phyloP scores from a whole-genome alignment of 768 basidiomycete genomes.

The Stropharia rugosoannulata region DNA sequence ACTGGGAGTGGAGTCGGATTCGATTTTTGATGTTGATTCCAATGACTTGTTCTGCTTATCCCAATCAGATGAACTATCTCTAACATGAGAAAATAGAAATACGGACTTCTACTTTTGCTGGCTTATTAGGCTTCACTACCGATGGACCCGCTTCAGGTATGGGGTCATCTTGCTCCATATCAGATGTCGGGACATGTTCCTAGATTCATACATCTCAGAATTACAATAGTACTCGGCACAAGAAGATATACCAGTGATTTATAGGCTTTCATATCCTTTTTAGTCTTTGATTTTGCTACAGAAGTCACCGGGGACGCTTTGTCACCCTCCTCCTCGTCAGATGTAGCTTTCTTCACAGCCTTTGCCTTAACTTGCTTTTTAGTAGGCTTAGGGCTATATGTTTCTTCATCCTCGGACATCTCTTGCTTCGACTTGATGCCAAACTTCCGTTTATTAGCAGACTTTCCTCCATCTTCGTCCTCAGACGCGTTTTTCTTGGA shows the following conservation, averaged over 20 bases:
- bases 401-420: neutral
- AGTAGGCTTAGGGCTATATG: no score
- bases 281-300: neutral
- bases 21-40: slow-evolving; percentile 1
- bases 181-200: slow-evolving; percentile 36
- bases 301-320: neutral
- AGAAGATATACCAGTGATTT: neutral
- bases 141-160: slow-evolving; percentile 10
- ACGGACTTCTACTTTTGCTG: slow-evolving; percentile 5
- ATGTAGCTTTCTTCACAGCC: neutral
- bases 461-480: neutral
- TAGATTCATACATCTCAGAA: slow-evolving; percentile 1
- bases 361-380: no score
- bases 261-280: neutral
- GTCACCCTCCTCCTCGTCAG: slow-evolving; percentile 2
- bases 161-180: slow-evolving; percentile 32
- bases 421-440: neutral
- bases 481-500: neutral
- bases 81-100: neutral
- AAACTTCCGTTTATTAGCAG: slow-evolving; percentile 2
- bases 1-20: slow-evolving; percentile 3
- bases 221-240: neutral
- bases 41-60: neutral
- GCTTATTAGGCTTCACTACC: neutral
- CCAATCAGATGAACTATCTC: neutral